Percentiles rank a stretch among this genome's conserved stretches.
Evolutionary conservation across 2,329 filamentous ascomycete species (phyloP).

Genomic region (Colletotrichum sp.): DNA sequence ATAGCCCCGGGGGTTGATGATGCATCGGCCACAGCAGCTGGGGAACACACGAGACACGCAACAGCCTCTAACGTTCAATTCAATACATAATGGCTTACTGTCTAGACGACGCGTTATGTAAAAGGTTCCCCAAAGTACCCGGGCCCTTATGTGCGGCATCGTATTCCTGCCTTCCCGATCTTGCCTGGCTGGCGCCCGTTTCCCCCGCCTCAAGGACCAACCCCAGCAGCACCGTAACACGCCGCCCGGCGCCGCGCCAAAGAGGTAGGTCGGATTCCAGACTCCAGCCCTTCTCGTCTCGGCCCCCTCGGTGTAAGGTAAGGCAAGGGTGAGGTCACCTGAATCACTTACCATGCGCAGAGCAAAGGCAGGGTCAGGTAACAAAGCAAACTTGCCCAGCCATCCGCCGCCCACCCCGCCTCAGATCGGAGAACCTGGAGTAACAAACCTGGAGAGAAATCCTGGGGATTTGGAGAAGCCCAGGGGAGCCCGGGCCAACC

Average conservation of each 20-base stretch:
- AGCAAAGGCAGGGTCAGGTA: neutral
- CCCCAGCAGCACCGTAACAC: neutral
- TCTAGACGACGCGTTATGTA: neutral
- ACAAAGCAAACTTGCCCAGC: neutral
- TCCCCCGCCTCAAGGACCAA: neutral
- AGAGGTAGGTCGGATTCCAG: neutral
- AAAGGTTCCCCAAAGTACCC: neutral
- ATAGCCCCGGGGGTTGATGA: neutral
- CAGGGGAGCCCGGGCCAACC: neutral
- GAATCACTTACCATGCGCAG: neutral
- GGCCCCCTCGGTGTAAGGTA: neutral
- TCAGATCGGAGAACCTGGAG: neutral
- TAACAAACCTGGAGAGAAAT: neutral
- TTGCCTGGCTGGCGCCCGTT: neutral
- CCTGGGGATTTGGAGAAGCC: neutral
- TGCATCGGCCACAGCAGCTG: neutral
- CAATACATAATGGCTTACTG: neutral
- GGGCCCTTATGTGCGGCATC: neutral
- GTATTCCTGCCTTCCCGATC: slow-evolving; percentile 3
- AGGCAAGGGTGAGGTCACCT: neutral
- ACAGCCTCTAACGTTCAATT: neutral
- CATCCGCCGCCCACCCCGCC: neutral
- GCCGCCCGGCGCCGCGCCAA: neutral
- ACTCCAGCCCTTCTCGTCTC: neutral
- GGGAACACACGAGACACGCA: neutral